phyloP scores from a whole-genome alignment of 2,329 filamentous ascomycete genomes.

The Hymenoscyphus linearis region DNA sequence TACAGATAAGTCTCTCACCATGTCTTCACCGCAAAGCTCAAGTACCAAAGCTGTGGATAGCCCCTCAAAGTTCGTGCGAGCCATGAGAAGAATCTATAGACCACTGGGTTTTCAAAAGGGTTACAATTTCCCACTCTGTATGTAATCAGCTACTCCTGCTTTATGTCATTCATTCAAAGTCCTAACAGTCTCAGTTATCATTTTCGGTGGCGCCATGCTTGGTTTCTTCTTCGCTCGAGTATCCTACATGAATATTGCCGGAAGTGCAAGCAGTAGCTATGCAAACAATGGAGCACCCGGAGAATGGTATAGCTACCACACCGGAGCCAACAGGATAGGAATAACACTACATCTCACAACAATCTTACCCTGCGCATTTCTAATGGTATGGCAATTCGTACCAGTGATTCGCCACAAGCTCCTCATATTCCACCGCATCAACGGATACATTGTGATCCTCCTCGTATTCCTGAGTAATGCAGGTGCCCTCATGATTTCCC shows the following conservation, averaged over 20 bases:
- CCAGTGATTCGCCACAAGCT: conserved; percentile 42
- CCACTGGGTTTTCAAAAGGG: conserved; percentile 54
- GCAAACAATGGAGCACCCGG: conserved; percentile 30
- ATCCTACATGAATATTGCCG: conserved; percentile 18
- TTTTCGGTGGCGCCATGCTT: conserved; percentile 23
- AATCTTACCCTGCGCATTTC: conserved; percentile 41
- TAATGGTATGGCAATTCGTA: conserved; percentile 45
- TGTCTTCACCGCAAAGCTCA: background rate
- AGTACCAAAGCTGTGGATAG: background rate
- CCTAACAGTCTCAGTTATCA: conserved; percentile 10
- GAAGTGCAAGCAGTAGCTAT: conserved; percentile 25
- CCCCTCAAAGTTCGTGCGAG: background rate
- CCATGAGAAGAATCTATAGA: conserved; percentile 46
- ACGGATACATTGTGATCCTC: conserved; percentile 50
- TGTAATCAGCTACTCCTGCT: too few relatives aligned
- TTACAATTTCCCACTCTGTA: conserved; percentile 49
- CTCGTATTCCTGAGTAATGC: conserved; percentile 42
- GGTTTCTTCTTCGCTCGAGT: conserved; percentile 21
- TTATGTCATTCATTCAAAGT: too few relatives aligned
- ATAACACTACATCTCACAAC: conserved; percentile 42
- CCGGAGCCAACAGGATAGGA: conserved; percentile 33
- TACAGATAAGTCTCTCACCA: background rate
- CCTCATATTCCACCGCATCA: conserved; percentile 53
- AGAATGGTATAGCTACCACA: conserved; percentile 39
- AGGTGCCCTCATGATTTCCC: conserved; percentile 49